These are phyloP conservation scores for Auriculariales sp. DNA, from an alignment of 768 basidiomycete genomes.

Conservation along the genomic window DNA sequence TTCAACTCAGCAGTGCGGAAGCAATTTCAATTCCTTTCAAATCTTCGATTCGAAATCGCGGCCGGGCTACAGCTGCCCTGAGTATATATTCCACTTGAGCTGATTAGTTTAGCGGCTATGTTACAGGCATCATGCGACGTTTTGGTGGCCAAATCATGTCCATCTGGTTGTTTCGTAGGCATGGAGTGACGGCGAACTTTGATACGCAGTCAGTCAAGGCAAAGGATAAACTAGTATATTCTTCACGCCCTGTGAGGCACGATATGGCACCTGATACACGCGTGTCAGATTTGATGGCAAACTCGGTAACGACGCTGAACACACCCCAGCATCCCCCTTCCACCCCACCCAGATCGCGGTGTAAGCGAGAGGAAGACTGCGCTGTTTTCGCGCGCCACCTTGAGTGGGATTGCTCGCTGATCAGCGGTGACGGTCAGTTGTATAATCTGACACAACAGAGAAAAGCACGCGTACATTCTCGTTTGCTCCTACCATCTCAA, in stretches of 20 bases:
- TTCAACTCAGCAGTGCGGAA: no score
- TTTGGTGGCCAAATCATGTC: no score
- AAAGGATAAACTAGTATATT: background rate
- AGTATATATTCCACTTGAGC: no score
- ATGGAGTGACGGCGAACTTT: no score
- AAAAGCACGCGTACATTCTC: conserved; percentile 51
- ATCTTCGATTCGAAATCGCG: no score
- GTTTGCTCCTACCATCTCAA: conserved; percentile 53
- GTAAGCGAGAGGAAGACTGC: conserved; percentile 38
- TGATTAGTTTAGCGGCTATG: no score
- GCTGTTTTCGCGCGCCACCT: conserved; percentile 37
- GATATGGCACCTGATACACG: conserved; percentile 39
- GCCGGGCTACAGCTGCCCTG: no score
- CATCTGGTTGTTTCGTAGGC: no score
- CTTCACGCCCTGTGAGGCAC: conserved; percentile 26
- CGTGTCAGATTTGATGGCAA: background rate
- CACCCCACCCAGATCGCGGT: conserved; percentile 73
- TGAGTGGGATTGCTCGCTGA: conserved; percentile 46
- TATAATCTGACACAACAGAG: conserved; percentile 1
- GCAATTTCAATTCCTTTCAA: no score
- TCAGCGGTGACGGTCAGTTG: conserved; percentile 1
- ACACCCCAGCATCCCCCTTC: conserved; percentile 72
- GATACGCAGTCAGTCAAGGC: no score
- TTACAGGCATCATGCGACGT: no score
- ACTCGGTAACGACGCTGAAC: conserved; percentile 11